Percentiles rank a stretch among this genome's conserved stretches.
Evolutionary conservation across 495 filamentous ascomycete genomes (phyloP).

Genomic region (Aspergillus cristatus): DNA sequence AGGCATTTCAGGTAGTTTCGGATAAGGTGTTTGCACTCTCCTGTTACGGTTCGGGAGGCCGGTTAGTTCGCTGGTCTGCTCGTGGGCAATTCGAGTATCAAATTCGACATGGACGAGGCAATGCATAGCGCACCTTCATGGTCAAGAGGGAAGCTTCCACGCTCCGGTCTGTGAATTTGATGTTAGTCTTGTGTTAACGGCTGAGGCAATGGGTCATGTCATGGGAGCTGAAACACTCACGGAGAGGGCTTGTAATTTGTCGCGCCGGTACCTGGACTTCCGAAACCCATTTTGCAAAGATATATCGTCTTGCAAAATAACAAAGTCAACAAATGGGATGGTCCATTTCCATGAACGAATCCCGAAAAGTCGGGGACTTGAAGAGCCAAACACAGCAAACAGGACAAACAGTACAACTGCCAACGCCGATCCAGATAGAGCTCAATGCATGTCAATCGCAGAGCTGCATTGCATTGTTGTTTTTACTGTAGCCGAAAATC

Average conservation of each 20-base stretch:
- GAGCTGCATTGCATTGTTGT: too few species aligned
- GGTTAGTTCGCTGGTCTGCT: slow-evolving; percentile 47
- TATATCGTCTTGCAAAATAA: slow-evolving; percentile 4
- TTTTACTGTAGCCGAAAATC: too few species aligned
- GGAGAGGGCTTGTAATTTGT: slow-evolving; percentile 65
- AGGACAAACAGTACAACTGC: slow-evolving; percentile 17
- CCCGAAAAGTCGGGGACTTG: background rate
- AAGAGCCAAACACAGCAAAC: slow-evolving; percentile 32
- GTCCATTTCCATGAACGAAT: background rate
- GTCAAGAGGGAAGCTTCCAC: slow-evolving; percentile 93
- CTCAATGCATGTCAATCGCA: too few species aligned
- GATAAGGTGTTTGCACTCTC: slow-evolving; percentile 90
- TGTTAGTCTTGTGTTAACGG: too few species aligned
- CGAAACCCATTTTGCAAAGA: slow-evolving; percentile 49
- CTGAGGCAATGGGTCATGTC: too few species aligned
- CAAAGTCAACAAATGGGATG: background rate
- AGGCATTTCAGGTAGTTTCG: slow-evolving; percentile 74
- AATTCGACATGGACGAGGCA: too few species aligned
- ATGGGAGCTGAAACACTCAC: slow-evolving; percentile 38
- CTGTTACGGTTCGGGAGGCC: slow-evolving; percentile 73
- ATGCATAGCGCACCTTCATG: slow-evolving; percentile 58
- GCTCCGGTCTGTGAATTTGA: slow-evolving; percentile 58
- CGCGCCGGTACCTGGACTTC: slow-evolving; percentile 64
- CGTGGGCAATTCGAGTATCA: too few species aligned
- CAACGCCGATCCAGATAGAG: too few species aligned